Base-by-base conservation (phyloP, 306 rosid genomes). In the Notholithocarpus densiflorus region DNA sequence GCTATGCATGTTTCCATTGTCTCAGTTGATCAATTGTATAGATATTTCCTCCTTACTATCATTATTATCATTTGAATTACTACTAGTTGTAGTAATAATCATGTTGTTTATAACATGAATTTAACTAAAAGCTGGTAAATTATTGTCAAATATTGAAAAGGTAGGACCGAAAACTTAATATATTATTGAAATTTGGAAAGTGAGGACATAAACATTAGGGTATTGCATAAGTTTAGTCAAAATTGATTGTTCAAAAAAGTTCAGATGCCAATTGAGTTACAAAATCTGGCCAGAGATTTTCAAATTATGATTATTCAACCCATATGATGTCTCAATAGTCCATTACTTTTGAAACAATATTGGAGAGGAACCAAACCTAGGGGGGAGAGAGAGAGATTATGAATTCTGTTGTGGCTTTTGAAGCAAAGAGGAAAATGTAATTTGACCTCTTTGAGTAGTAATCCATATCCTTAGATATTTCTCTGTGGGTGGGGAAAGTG, bases 401-500 rank as follows among this genome's bases (percentile, higher is more conserved):
- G 40, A 51, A 6, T 3, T 69, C 52, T 29, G 45, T 10, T 57
- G 59, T 9, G 48, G 64, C 53, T 56, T 56, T 68, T 5, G 43
- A 55, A 62, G 82, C 57, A 78, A 79, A 34, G 19, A 27, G 75
- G 53, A 62, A 51, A 56, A 14, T 66, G 17, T 24, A 53, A 34
- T 13, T 21, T 32, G 5, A 57, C 55, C 59, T 12, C 32, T 40
- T 54, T 15, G 81, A 72, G 52, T 62, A 31, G 65, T 54, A 64
- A 66, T 66, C 9, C 61, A 40, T 57, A 75, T 75, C 78, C 43
- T 75, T 48, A 26, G 83, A 81, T 81, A 53, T 80, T 75, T 62
- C 71, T 13, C 19, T 75, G 74, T 56, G 56, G 77, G 64, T 77
- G 72, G 29, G 83, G 72, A 51, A 54, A 40, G 40, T 29, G 70